A percentile compares a stretch with the other conserved stretches of the same genome.
phyloP scores from a whole-genome alignment of 1,284 basidiomycete species.

The Ustilago lituana region DNA sequence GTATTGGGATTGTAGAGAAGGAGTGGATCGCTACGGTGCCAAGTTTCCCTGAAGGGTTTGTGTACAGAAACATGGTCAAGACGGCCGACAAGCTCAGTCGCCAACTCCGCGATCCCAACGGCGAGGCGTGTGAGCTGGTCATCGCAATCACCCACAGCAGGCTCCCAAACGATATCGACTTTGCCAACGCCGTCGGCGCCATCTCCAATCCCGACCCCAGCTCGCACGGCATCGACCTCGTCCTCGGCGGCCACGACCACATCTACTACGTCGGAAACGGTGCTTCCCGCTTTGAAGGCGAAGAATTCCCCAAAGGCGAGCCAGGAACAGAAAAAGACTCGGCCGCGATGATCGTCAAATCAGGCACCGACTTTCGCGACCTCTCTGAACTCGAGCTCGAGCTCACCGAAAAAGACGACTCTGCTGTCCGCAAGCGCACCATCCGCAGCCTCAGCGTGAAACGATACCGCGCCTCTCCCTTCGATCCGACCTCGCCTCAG shows the following conservation, averaged over 20 bases:
- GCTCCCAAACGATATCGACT: constrained; percentile 73
- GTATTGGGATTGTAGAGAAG: constrained; percentile 86
- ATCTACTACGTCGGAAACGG: constrained; percentile 84
- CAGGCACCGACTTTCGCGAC: constrained; percentile 89
- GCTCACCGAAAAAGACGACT: constrained; percentile 74
- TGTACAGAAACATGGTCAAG: constrained; percentile 64
- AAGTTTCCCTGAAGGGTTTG: constrained; percentile 79
- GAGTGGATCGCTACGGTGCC: constrained; percentile 86
- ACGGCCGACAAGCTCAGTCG: constrained; percentile 71
- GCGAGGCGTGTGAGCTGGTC: constrained; percentile 73
- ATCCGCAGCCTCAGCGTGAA: constrained; percentile 77
- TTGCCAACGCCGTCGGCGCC: constrained; percentile 73
- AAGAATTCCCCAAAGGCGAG: constrained; percentile 71
- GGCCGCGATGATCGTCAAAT: constrained; percentile 74
- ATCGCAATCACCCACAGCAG: constrained; percentile 83
- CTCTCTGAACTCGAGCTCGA: constrained; percentile 79
- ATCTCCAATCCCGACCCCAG: constrained; percentile 69
- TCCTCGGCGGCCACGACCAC: constrained; percentile 91
- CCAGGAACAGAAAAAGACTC: constrained; percentile 80
- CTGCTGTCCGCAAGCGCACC: constrained; percentile 74
- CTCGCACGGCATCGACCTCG: constrained; percentile 81
- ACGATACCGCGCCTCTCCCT: constrained; percentile 75
- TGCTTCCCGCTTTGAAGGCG: constrained; percentile 77
- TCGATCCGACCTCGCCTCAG: constrained; percentile 73
- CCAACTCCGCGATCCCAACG: constrained; percentile 77